Conservation (phyloP, 129 eudicot genomes). For the Escallonia rubra region DNA sequence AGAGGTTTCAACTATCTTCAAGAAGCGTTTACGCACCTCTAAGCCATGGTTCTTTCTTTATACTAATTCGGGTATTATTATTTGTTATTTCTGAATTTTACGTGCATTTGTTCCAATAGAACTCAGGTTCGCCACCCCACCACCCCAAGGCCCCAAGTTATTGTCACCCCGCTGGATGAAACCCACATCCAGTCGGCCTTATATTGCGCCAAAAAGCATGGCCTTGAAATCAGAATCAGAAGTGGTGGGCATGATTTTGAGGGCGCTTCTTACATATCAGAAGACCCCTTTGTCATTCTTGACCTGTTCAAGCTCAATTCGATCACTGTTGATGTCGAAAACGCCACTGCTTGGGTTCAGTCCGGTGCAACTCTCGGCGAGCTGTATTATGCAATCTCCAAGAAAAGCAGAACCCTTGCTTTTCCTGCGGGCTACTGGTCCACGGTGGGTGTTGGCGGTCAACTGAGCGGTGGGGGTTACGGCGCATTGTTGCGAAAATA, state of each 20-base stretch:
- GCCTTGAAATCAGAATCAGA: conserved; percentile 41
- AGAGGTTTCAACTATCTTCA: too few species aligned
- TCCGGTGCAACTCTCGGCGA: conserved; percentile 53
- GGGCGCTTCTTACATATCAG: conserved; percentile 45
- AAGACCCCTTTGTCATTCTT: conserved; percentile 40
- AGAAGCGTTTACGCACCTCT: too few species aligned
- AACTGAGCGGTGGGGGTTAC: too few species aligned
- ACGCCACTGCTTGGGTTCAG: conserved; percentile 49
- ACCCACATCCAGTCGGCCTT: conserved; percentile 28
- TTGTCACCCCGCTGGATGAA: conserved; percentile 34
- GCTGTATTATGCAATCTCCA: background rate
- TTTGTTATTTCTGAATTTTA: too few species aligned
- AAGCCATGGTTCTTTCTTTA: too few species aligned
- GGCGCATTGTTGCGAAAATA: too few species aligned
- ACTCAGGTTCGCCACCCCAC: conserved; percentile 2
- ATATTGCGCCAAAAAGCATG: conserved; percentile 25
- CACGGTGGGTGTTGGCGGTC: too few species aligned
- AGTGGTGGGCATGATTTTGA: conserved; percentile 66
- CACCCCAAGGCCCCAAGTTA: conserved; percentile 18
- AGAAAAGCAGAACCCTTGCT: too few species aligned
- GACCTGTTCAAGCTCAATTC: conserved; percentile 37
- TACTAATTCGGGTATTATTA: too few species aligned
- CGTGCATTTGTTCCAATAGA: too few species aligned
- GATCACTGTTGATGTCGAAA: conserved; percentile 23
- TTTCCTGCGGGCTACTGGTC: too few species aligned